Conservation (phyloP, 139 green algal genomes). For the Chlamydomonas schloesseri region DNA sequence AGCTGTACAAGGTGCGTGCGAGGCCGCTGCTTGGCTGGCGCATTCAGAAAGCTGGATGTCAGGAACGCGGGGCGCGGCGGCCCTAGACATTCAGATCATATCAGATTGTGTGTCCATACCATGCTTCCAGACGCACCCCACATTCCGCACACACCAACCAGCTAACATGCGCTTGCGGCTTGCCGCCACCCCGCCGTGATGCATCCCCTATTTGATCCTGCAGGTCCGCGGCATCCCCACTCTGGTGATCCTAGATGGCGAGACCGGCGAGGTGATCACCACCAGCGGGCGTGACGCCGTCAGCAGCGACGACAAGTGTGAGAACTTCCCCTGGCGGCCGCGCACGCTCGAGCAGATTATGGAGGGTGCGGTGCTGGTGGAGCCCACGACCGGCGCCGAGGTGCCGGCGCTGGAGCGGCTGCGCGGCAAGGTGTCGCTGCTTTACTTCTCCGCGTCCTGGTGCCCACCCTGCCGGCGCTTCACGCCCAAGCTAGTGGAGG, state of each 20-base stretch:
- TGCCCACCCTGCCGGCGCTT: slow-evolving; percentile 43
- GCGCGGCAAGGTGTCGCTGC: slow-evolving; percentile 25
- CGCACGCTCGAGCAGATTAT: slow-evolving; percentile 10
- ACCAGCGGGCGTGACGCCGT: slow-evolving; percentile 8
- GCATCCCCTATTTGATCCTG: too few species aligned
- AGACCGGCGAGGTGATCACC: slow-evolving; percentile 30
- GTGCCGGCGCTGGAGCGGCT: slow-evolving; percentile 4
- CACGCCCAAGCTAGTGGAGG: slow-evolving; percentile 45
- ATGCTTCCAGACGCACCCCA: too few species aligned
- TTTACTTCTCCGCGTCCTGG: slow-evolving; percentile 49
- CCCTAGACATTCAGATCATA: too few species aligned
- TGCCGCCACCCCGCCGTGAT: too few species aligned
- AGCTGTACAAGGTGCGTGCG: slow-evolving; percentile 32
- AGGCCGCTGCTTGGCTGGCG: too few species aligned
- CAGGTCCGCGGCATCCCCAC: slow-evolving; percentile 50
- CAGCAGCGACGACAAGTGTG: slow-evolving; percentile 3
- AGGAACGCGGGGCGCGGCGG: too few species aligned
- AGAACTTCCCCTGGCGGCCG: slow-evolving; percentile 37
- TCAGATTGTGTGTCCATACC: too few species aligned
- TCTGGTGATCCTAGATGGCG: slow-evolving; percentile 36
- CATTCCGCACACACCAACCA: too few species aligned
- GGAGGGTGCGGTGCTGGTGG: background rate
- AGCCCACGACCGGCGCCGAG: background rate
- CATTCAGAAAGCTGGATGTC: too few species aligned
- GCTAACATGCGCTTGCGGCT: too few species aligned